Conservation (phyloP, 2,329 filamentous ascomycete species). For the Pyrenochaeta sp. region DNA sequence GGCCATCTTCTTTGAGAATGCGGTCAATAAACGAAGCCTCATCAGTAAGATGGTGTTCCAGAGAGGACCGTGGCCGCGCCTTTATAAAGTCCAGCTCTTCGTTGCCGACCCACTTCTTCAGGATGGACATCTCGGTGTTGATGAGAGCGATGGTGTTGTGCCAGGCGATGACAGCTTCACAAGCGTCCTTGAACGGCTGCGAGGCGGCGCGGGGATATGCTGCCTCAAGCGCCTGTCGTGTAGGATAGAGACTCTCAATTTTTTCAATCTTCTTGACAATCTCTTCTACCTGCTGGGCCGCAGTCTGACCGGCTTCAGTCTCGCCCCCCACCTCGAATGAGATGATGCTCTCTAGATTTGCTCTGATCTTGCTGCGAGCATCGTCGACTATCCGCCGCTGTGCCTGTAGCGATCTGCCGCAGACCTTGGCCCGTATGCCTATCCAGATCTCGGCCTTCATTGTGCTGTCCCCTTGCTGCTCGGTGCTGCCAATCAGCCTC, state of each 20-base stretch:
- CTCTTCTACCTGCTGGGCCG: conserved; percentile 87
- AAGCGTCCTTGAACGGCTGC: conserved; percentile 79
- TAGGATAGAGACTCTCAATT: conserved; percentile 85
- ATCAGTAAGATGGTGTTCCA: conserved; percentile 78
- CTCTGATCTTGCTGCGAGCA: conserved; percentile 75
- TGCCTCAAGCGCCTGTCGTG: conserved; percentile 74
- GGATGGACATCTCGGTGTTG: conserved; percentile 88
- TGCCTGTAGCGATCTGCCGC: conserved; percentile 82
- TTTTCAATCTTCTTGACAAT: conserved; percentile 90
- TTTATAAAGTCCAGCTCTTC: conserved; percentile 90
- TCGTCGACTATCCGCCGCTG: conserved; percentile 92
- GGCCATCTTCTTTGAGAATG: conserved; percentile 92
- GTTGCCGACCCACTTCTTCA: conserved; percentile 97
- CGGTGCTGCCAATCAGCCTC: conserved; percentile 81
- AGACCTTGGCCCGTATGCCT: conserved; percentile 82
- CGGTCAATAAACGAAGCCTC: conserved; percentile 94
- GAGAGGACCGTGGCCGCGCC: conserved; percentile 72
- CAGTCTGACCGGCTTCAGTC: conserved; percentile 87
- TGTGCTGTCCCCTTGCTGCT: conserved; percentile 75
- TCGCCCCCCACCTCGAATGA: conserved; percentile 94
- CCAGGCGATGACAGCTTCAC: conserved; percentile 91
- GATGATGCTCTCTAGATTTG: conserved; percentile 84
- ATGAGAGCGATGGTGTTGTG: conserved; percentile 97
- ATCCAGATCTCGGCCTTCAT: conserved; percentile 82
- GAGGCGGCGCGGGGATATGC: conserved; percentile 82